Evolutionary conservation across 169 alveolate genomes (phyloP).

Genomic region (Pseudocohnilembus persalinus): DNA sequence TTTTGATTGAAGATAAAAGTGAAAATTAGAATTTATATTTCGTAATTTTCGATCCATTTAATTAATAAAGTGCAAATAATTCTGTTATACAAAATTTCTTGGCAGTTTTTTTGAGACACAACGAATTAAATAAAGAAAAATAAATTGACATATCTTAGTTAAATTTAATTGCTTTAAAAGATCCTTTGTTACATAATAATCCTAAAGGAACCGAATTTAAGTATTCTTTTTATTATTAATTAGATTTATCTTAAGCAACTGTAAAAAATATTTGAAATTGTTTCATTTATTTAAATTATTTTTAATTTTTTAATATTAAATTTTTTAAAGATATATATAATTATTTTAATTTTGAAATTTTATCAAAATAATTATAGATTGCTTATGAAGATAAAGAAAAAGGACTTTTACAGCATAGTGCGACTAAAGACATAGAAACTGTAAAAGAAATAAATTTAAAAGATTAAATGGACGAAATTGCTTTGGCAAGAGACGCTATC

Average conservation of each 20-base stretch:
- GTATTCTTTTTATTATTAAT: neutral
- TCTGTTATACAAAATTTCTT: neutral
- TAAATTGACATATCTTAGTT: neutral
- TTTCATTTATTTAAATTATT: conserved; percentile 15
- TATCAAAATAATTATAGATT: conserved; percentile 35
- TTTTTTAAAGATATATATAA: conserved; percentile 15
- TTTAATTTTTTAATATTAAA: conserved; percentile 38
- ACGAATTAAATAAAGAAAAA: neutral
- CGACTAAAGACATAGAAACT: conserved; percentile 1
- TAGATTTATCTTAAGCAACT: neutral
- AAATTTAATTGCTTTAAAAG: neutral
- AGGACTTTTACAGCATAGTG: conserved; percentile 9
- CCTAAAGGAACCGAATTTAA: neutral
- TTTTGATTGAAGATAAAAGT: neutral
- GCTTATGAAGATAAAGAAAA: conserved; percentile 10
- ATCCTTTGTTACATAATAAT: neutral
- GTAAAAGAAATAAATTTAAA: conserved; percentile 68
- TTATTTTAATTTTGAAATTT: conserved; percentile 25
- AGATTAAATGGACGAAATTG: conserved; percentile 74
- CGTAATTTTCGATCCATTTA: neutral
- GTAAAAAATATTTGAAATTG: no score
- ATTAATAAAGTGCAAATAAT: neutral
- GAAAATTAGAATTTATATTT: no score
- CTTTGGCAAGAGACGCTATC: conserved; percentile 86
- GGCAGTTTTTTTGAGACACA: neutral